Conservation (phyloP, 805 yeast species). For the Ogataea ganodermae region DNA sequence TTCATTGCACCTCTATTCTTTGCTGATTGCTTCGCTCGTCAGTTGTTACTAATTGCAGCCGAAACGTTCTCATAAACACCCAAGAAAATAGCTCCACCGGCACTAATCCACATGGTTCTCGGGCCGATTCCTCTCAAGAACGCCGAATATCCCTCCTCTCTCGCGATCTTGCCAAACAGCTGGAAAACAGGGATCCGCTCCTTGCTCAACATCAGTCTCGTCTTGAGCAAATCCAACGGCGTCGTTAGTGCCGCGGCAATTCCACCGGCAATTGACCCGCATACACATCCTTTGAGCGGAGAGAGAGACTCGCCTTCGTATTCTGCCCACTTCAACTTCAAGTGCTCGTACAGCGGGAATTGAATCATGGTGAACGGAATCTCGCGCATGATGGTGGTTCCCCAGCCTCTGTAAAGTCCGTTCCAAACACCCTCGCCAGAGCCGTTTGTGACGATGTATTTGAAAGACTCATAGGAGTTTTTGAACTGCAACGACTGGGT, state of each 20-base stretch:
- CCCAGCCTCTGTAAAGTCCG: constrained; percentile 93
- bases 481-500: constrained; percentile 71
- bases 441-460: constrained; percentile 57
- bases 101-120: constrained; percentile 95
- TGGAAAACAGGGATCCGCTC: constrained; percentile 46
- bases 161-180: constrained; percentile 54
- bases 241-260: constrained; percentile 81
- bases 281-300: constrained; percentile 77
- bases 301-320: constrained; percentile 45
- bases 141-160: constrained; percentile 72
- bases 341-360: constrained; percentile 86
- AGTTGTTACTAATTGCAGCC: constrained; percentile 12
- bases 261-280: constrained; percentile 84
- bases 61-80: constrained; percentile 86
- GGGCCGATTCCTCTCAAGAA: constrained; percentile 91
- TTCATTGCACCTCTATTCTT: too few species aligned
- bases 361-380: constrained; percentile 96
- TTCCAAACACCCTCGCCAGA: constrained; percentile 75
- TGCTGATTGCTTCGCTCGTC: background rate
- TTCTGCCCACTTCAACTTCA: constrained; percentile 64
- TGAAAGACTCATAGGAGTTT: constrained; percentile 68
- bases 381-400: constrained; percentile 88
- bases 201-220: constrained; percentile 79
- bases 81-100: constrained; percentile 96
- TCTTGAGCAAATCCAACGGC: constrained; percentile 77